Evolutionary conservation across 192 early-diverging fungal genomes (phyloP), one percentile per base, ranked within the genome.

Genomic region (Helicostylum pulchrum): DNA sequence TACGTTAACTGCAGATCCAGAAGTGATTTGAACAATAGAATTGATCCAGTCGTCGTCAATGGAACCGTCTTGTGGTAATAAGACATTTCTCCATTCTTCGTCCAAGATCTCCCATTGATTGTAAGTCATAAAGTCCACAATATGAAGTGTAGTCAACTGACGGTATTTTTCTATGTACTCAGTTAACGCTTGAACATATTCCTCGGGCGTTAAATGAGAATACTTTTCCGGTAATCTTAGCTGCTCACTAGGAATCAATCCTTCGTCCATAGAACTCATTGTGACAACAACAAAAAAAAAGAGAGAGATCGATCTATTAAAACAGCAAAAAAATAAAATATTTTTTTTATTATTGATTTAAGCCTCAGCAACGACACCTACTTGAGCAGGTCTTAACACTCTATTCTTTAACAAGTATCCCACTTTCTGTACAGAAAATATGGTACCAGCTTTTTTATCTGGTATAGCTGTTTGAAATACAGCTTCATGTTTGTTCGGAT

Each of bases 371-470:
- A 97, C 92, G 49, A 99, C 96, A 54, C 96, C 95, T 34, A 99
- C 97, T 70, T 98, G 91, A n/a, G 97, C 92, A 39, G 94, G 92
- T 72, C 97, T 78, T 56, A 99, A 63, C 5, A 99, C 88, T 54
- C 96, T 88, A 50, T 88, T 93, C 66, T 96, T 90, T 50, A 99
- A 67, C 67, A 79, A 88, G 76, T 90, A 99, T 15, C 97, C 97
- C 30, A 80, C 75, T 82, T 99, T 99, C 69, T 91, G 87, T 11
- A 97, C 94, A 45, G 87, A 75, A 64, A 94, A 87, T 36, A 99
- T 78, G 2, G 86, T 90, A 10, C 94, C 94, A 12, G 90, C 85
- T 48, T 90, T 89, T 82, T 97, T 97, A 42, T 83, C 93, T 6
- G 89, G 84, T 34, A 95, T 80, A 12, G 91, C 87, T 0, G 88